These are phyloP conservation scores for Scalesia atractyloides DNA, from an alignment of 129 eudicot genomes.

Conservation along the genomic window DNA sequence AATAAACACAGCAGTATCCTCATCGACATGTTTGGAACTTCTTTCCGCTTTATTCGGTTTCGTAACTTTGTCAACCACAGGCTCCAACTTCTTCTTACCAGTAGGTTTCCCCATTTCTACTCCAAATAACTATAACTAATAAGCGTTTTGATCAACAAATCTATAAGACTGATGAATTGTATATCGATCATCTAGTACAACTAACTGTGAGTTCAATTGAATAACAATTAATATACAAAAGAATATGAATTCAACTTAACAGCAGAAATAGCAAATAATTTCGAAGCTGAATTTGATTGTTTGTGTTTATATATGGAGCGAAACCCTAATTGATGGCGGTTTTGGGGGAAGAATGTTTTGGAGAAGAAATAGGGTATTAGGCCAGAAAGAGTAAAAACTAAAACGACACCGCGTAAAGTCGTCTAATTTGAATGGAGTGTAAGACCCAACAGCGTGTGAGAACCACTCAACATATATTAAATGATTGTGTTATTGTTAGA, in stretches of 20 bases:
- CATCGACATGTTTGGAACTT: conserved; percentile 33
- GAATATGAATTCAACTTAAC: not conserved
- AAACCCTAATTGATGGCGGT: conserved; percentile 38
- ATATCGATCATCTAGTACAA: not conserved
- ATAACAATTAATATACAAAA: not conserved
- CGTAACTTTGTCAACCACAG: conserved; percentile 21
- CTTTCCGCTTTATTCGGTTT: conserved; percentile 35
- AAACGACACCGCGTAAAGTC: conserved; percentile 32
- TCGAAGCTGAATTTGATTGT: conserved; percentile 31
- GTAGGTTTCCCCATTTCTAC: conserved; percentile 39
- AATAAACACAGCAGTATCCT: conserved; percentile 41
- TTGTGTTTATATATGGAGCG: conserved; percentile 17
- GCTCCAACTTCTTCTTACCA: conserved; percentile 35
- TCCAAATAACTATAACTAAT: conserved; percentile 17
- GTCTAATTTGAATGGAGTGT: not conserved
- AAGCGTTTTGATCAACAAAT: no score
- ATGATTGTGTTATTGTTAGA: no score
- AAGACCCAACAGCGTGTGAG: conserved; percentile 29
- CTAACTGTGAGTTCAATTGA: conserved; percentile 4
- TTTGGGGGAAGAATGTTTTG: conserved; percentile 29
- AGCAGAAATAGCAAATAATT: not conserved
- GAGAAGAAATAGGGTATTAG: conserved; percentile 15
- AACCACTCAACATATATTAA: conserved; percentile 10
- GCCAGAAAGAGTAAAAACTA: conserved; percentile 14
- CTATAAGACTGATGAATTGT: no score